Evolutionary conservation across 129 eudicot species (phyloP), one percentile per base, ranked within the genome.

Genomic region (Flaveria bidentis): DNA sequence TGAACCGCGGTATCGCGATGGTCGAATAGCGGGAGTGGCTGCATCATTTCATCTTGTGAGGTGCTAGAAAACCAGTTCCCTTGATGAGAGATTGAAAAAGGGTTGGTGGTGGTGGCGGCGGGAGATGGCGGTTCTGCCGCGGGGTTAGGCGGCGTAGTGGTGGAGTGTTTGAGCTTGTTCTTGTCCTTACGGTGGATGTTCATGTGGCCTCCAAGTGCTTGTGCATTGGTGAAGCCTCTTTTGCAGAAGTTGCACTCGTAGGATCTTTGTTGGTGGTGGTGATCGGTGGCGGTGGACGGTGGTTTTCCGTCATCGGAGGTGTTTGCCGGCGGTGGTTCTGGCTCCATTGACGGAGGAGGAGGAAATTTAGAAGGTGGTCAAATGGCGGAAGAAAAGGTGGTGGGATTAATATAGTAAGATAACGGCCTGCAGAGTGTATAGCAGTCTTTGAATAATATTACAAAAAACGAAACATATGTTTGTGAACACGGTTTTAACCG

Each of bases 161-260:
- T 9, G 39, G 76, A 71, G 62, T 82, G 78, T 65, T 82, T 82
- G 71, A 65, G 45, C 53, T 82, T 82, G 74, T 30, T 68, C 64
- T 82, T 82, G 71, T 82, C 79, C 30, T 82, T 82, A 23, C 85
- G 81, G 81, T 82, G 85, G 78, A 82, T 82, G 82, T 82, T 82
- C 85, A 82, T 82, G 20, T 82, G 85, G 56, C 85, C 85, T 16
- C 85, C 85, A 9, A 82, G 78, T 41, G 85, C 85, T 33, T 82
- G 85, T 72, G 85, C 85, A 65, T 76, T 82, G 26, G 85, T 76
- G 63, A 82, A 82, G 28, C 85, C 85, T 82, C 82, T 72, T 73
- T 82, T 82, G 79, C 85, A 82, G 16, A 82, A 77, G 45, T 71
- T 71, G 79, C 85, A 82, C 60, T 82, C 85, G 64, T 82, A 82